These are phyloP conservation scores for Rhodotorula diobovata DNA, from an alignment of 768 basidiomycete species.

Conservation along the genomic window DNA sequence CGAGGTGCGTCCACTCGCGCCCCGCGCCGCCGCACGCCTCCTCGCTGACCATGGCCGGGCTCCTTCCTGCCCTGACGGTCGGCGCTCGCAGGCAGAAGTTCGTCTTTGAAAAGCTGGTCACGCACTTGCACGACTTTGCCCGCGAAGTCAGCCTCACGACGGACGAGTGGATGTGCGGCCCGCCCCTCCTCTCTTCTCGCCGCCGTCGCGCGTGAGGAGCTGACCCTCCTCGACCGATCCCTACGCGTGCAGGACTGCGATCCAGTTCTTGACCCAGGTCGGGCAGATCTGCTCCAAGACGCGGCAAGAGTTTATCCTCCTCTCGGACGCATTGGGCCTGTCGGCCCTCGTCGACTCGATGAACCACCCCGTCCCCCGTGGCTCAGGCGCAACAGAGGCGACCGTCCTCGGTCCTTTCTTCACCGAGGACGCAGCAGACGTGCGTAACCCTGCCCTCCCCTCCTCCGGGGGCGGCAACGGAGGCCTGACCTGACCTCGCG, in stretches of 20 bases:
- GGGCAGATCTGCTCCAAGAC: constrained; percentile 67
- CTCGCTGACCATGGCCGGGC: neutral
- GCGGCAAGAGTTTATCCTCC: constrained; percentile 65
- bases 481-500: neutral
- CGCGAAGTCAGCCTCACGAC: constrained; percentile 58
- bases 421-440: constrained; percentile 38
- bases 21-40: too few species aligned
- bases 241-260: constrained; percentile 51
- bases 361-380: constrained; percentile 43
- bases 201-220: neutral
- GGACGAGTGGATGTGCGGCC: constrained; percentile 67
- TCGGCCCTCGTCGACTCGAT: constrained; percentile 66
- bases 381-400: constrained; percentile 42
- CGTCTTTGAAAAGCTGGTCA: constrained; percentile 55
- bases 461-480: too few species aligned
- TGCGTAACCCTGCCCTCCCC: neutral
- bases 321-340: constrained; percentile 76
- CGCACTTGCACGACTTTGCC: constrained; percentile 60
- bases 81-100: constrained; percentile 50
- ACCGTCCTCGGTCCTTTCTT: constrained; percentile 39
- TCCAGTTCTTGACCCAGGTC: constrained; percentile 69
- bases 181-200: neutral
- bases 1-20: constrained; percentile 12
- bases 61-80: neutral
- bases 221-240: neutral